Percentiles rank a stretch among this genome's conserved stretches.
Evolutionary conservation across 345 rosid species (phyloP).

Genomic region (Bruguiera gymnorhiza): DNA sequence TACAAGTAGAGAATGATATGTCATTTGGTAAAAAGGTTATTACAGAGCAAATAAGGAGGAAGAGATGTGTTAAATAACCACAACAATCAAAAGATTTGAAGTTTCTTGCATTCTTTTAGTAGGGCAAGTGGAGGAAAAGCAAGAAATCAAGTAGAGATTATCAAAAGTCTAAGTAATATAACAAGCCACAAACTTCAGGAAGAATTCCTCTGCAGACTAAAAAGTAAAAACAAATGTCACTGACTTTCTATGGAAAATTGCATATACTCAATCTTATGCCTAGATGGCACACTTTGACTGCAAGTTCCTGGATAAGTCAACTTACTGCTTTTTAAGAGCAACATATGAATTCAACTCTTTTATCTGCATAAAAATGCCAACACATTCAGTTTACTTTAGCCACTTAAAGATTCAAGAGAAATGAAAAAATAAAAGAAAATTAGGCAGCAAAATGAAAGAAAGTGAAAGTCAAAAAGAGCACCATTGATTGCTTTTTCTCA

Average conservation of each 20-base stretch:
- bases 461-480: constrained; percentile 13
- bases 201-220: neutral
- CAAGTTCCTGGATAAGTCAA: constrained; percentile 10
- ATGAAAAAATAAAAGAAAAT: neutral
- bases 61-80: too few relatives aligned
- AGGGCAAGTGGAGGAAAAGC: too few relatives aligned
- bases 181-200: neutral
- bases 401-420: neutral
- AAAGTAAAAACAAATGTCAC: neutral
- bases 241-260: too few relatives aligned
- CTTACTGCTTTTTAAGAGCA: constrained; percentile 77
- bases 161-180: neutral
- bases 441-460: neutral
- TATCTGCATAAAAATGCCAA: constrained; percentile 45
- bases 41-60: too few relatives aligned
- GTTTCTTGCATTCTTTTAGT: too few relatives aligned
- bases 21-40: too few relatives aligned
- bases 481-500: constrained; percentile 91
- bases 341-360: constrained; percentile 80
- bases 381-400: constrained; percentile 19
- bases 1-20: too few relatives aligned
- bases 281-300: neutral
- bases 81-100: too few relatives aligned
- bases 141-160: too few relatives aligned
- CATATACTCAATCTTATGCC: neutral